Evolutionary conservation across 768 basidiomycete genomes (phyloP), one percentile per base, ranked within the genome.

Genomic region (Lenzites betulinus): DNA sequence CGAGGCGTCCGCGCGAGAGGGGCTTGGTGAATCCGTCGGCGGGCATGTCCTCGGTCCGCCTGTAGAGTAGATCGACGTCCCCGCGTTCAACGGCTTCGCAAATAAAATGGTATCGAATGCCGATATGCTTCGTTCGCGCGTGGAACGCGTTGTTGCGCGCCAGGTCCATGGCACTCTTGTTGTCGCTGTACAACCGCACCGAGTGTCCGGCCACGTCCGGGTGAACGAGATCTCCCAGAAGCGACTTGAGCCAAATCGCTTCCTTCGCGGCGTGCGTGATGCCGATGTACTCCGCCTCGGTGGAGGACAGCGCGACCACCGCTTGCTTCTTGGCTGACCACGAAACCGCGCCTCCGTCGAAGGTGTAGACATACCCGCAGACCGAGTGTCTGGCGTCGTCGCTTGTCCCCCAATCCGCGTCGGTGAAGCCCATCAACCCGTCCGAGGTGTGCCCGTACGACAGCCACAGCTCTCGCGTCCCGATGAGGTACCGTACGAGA

Each of bases 401-500:
- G 7, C 6, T 39, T 7, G 38, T 7, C 7, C 38, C 38, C n/a
- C n/a, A n/a, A 18, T 39, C 38, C 4, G 38, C 38, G 43, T 44
- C 43, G 4, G 43, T 3, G 43, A 20, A 44, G 4, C 43, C 43
- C 18, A 44, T n/a, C 12, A 44, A n/a, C 12, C 22, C 20, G 43
- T 16, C 12, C 18, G 3, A 3, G 12, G 3, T 44, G 6, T 8
- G 12, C 12, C 43, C 43, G 12, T 44, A 44, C 20, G 43, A 16
- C 0, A 76, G 51, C 0, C 51, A 22, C 2, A 60, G 58, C 23
- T 74, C 64, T 0, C 50, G 20, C 0, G 76, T 74, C 0, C 74
- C 75, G 8, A 66, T 50, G 0, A 80, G 68, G 53, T 80, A 78
- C 0, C 68, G 60, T 8, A 75, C 64, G 16, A 75, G 64, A 36